Percentiles rank a stretch among this genome's conserved stretches.
phyloP scores from a whole-genome alignment of 768 basidiomycete species.

The Mycena venus region DNA sequence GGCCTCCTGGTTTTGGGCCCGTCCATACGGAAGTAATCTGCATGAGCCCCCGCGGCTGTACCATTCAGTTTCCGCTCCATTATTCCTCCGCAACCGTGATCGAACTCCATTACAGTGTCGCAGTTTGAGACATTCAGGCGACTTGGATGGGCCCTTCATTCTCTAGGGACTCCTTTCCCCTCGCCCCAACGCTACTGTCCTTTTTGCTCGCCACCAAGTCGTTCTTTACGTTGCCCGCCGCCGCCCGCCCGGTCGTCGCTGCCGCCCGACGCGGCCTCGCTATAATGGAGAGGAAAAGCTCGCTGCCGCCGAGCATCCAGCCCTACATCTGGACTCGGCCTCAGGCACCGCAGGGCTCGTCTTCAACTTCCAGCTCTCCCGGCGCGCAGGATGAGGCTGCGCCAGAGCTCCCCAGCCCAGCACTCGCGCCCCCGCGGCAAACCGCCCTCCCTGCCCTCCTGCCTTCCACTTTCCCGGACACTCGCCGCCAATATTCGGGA shows the following conservation, averaged over 20 bases:
- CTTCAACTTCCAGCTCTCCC: constrained; percentile 28
- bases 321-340: constrained; percentile 60
- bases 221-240: constrained; percentile 36
- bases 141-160: constrained; percentile 46
- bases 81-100: constrained; percentile 56
- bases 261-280: constrained; percentile 29
- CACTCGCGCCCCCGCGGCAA: constrained; percentile 32
- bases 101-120: constrained; percentile 39
- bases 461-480: constrained; percentile 8
- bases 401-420: constrained; percentile 32
- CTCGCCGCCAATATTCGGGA: constrained; percentile 26
- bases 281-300: constrained; percentile 54
- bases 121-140: constrained; percentile 41
- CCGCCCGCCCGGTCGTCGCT: constrained; percentile 21
- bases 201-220: constrained; percentile 33
- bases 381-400: constrained; percentile 32
- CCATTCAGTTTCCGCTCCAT: constrained; percentile 41
- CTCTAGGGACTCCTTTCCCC: constrained; percentile 38
- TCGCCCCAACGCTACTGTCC: constrained; percentile 32
- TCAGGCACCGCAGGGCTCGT: constrained; percentile 40
- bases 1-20: constrained; percentile 31
- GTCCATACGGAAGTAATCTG: constrained; percentile 55
- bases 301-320: constrained; percentile 65
- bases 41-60: constrained; percentile 39
- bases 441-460: not conserved